Evolutionary conservation across 768 basidiomycete genomes (phyloP).

Genomic region (Auriscalpium orientale): DNA sequence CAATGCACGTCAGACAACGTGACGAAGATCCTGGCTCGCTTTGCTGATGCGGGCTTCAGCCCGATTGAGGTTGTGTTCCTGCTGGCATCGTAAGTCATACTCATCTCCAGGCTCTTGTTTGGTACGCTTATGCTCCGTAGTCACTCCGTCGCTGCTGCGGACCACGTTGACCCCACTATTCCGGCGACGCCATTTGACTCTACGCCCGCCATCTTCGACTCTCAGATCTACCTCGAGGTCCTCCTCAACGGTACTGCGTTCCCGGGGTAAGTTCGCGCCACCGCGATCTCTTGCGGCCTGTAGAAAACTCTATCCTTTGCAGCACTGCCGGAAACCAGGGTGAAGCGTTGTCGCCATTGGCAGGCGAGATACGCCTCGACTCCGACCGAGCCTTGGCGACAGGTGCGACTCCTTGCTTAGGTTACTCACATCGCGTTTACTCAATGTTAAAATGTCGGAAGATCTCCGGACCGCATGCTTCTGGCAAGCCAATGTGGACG

Average conservation of each 20-base stretch:
- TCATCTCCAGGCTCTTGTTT: constrained; percentile 1
- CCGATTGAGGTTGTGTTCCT: constrained; percentile 28
- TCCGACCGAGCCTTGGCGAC: constrained; percentile 26
- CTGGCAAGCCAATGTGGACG: constrained; percentile 26
- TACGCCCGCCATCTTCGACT: constrained; percentile 36
- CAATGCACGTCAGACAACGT: constrained; percentile 9
- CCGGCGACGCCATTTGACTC: constrained; percentile 38
- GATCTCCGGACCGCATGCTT: constrained; percentile 27
- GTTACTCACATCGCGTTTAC: too few relatives aligned
- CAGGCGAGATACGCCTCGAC: constrained; percentile 28
- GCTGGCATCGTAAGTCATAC: constrained; percentile 22
- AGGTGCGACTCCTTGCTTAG: too few relatives aligned
- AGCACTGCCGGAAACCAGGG: constrained; percentile 21
- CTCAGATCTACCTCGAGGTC: constrained; percentile 36
- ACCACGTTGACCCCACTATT: constrained; percentile 18
- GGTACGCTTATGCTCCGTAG: constrained; percentile 4
- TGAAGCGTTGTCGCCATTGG: constrained; percentile 24
- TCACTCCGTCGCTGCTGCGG: constrained; percentile 14
- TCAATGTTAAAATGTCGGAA: not conserved
- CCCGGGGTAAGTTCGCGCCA: not conserved
- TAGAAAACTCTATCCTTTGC: not conserved
- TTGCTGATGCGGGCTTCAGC: constrained; percentile 28
- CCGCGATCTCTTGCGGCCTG: not conserved
- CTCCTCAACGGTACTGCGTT: not conserved
- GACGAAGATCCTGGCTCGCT: constrained; percentile 20